Percentiles rank a stretch among this genome's conserved stretches.
These are phyloP conservation scores for Mycena leptocephala DNA, from an alignment of 768 basidiomycete genomes.

Conservation along the genomic window DNA sequence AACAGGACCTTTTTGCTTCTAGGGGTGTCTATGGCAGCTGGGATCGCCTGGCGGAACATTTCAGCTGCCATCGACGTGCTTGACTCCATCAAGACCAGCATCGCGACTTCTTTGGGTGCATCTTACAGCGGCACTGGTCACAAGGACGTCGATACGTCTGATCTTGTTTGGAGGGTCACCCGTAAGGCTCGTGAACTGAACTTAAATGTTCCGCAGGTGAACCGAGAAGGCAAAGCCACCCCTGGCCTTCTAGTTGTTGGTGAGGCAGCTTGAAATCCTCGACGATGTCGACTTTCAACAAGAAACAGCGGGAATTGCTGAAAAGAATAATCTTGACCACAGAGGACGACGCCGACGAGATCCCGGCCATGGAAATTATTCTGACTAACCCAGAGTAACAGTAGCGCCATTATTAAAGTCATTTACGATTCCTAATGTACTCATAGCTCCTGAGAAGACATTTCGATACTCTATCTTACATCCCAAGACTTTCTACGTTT, in stretches of 20 bases:
- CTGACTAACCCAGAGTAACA: not conserved
- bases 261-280: slow-evolving; percentile 25
- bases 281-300: slow-evolving; percentile 52
- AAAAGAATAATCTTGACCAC: slow-evolving; percentile 11
- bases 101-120: slow-evolving; percentile 36
- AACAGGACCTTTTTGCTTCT: slow-evolving; percentile 43
- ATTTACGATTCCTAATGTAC: not conserved
- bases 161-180: slow-evolving; percentile 42
- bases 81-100: slow-evolving; percentile 44
- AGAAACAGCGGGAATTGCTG: slow-evolving; percentile 42
- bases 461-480: no score
- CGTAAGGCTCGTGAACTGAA: slow-evolving; percentile 34
- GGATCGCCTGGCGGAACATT: no score
- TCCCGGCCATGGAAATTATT: slow-evolving; percentile 11
- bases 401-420: not conserved
- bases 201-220: slow-evolving; percentile 10
- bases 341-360: slow-evolving; percentile 41
- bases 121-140: slow-evolving; percentile 49
- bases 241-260: not conserved
- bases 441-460: not conserved
- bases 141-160: slow-evolving; percentile 30
- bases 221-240: not conserved
- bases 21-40: slow-evolving; percentile 48
- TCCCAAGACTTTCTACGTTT: not conserved
- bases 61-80: slow-evolving; percentile 47